Base-by-base conservation (phyloP, 2,329 filamentous ascomycete genomes). In the Fusarium succisae region DNA sequence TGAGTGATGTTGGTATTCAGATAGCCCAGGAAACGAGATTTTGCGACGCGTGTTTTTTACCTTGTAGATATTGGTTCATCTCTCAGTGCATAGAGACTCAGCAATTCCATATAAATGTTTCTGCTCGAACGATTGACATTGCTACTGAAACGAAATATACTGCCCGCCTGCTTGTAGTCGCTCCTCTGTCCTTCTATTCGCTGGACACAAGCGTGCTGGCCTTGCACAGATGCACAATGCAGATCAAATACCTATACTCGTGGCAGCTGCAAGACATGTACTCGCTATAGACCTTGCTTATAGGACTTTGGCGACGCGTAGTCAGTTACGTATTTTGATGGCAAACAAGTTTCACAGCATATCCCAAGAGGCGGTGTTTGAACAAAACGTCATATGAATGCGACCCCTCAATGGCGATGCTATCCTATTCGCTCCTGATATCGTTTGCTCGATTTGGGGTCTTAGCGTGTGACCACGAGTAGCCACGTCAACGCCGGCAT, bases 371-470 rank as follows among this genome's bases (percentile, higher is more conserved):
- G 53, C 37, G 15, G 22, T 43, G 37, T 24, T 24, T 32, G 4
- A 7, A 32, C 20, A 26, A 39, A 39, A 57, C 51, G 64, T 63
- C 66, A 69, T 69, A 13, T 43, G 3, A 24, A 32, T 24, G 18
- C 13, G 54, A 64, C 58, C 67, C 67, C 65, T 70, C 65, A 69
- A 35, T 41, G 20, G 15, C n/a, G 32, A n/a, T 54, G 57, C n/a
- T 45, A 55, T 70, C 32, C 35, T 58, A 59, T 69, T 69, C 65
- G 54, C 58, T 55, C 48, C 38, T 24, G 57, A 54, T 28, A 53
- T 39, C 32, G n/a, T 70, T n/a, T 39, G 38, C 22, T 39, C 20
- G 20, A 32, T 41, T 37, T 45, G 44, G 39, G 28, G 24, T 26
- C 28, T n/a, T 55, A 43, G 28, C 51, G 39, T 53, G 55, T 56